Evolutionary conservation across 208 protist species (phyloP).

Genomic region (Crithidia acanthocephali): DNA sequence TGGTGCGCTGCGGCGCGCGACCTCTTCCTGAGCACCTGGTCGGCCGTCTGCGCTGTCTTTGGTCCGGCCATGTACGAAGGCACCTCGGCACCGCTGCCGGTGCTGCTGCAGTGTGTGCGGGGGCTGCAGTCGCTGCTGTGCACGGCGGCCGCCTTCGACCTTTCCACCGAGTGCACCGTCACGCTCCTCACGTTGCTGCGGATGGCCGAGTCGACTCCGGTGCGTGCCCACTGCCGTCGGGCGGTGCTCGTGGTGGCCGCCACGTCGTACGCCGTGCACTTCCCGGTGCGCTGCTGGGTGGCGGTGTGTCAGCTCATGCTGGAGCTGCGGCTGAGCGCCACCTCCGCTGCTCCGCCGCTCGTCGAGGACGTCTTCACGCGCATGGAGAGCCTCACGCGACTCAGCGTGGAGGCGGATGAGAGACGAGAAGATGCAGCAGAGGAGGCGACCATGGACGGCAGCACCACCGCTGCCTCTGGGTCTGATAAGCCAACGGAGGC

Average conservation of each 20-base stretch:
- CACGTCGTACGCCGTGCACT: slow-evolving; percentile 67
- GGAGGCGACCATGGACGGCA: not conserved
- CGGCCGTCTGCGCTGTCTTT: slow-evolving; percentile 84
- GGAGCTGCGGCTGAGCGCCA: slow-evolving; percentile 41
- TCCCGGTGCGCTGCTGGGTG: slow-evolving; percentile 77
- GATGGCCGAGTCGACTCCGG: slow-evolving; percentile 54
- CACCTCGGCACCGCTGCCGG: slow-evolving; percentile 45
- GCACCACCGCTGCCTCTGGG: not conserved
- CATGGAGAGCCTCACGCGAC: slow-evolving; percentile 73
- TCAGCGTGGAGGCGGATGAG: slow-evolving; percentile 42
- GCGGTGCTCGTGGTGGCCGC: slow-evolving; percentile 71
- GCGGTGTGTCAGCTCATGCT: slow-evolving; percentile 64
- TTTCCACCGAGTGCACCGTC: slow-evolving; percentile 82
- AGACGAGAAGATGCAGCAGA: not conserved
- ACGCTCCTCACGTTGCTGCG: slow-evolving; percentile 70
- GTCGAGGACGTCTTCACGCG: slow-evolving; percentile 72
- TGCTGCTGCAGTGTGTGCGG: slow-evolving; percentile 63
- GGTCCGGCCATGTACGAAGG: slow-evolving; percentile 71
- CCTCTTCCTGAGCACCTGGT: slow-evolving; percentile 83
- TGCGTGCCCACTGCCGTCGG: slow-evolving; percentile 52
- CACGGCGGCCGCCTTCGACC: slow-evolving; percentile 72
- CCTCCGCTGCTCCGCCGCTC: slow-evolving; percentile 36
- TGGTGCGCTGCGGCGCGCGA: slow-evolving; percentile 73
- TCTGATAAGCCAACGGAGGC: slow-evolving; percentile 26
- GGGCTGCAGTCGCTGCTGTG: slow-evolving; percentile 78